Conservation (phyloP, 768 basidiomycete genomes). For the Xerocomellus intermedius region DNA sequence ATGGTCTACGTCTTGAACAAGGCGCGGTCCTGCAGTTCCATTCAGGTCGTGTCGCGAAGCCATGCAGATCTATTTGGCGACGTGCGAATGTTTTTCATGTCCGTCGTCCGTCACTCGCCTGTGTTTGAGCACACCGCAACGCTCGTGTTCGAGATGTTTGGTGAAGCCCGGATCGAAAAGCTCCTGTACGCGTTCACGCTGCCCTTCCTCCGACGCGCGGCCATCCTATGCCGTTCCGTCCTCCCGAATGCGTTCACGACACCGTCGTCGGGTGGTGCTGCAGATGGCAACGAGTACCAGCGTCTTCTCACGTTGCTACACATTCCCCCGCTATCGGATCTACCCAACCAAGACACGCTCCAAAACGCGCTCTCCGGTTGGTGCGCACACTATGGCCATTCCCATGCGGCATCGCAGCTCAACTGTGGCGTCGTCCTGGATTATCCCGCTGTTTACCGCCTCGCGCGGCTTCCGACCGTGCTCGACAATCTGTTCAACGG, state of each 20-base stretch:
- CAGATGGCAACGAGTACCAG: constrained; percentile 67
- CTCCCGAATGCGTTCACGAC: constrained; percentile 59
- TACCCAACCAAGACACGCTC: constrained; percentile 82
- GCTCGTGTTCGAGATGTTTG: constrained; percentile 73
- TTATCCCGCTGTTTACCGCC: constrained; percentile 78
- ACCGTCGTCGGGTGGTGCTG: constrained; percentile 36
- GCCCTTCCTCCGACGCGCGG: constrained; percentile 86
- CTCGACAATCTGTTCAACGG: constrained; percentile 83
- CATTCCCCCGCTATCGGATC: constrained; percentile 76
- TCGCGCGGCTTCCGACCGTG: constrained; percentile 75
- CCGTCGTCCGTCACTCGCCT: constrained; percentile 84
- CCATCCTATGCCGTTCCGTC: constrained; percentile 79
- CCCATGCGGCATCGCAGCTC: constrained; percentile 73
- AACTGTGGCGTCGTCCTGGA: constrained; percentile 81
- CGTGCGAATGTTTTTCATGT: constrained; percentile 87
- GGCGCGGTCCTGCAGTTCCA: constrained; percentile 52
- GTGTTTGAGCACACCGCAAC: constrained; percentile 84
- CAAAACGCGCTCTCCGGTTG: constrained; percentile 87
- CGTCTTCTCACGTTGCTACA: constrained; percentile 73
- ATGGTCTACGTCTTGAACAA: constrained; percentile 82
- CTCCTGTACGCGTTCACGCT: constrained; percentile 84
- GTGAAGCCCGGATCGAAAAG: constrained; percentile 82
- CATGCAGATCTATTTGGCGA: constrained; percentile 80
- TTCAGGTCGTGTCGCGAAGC: constrained; percentile 43
- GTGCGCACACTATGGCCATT: constrained; percentile 86